These are phyloP conservation scores for Endoconidiophora polonica DNA, from an alignment of 2,329 filamentous ascomycete species.

Conservation along the genomic window DNA sequence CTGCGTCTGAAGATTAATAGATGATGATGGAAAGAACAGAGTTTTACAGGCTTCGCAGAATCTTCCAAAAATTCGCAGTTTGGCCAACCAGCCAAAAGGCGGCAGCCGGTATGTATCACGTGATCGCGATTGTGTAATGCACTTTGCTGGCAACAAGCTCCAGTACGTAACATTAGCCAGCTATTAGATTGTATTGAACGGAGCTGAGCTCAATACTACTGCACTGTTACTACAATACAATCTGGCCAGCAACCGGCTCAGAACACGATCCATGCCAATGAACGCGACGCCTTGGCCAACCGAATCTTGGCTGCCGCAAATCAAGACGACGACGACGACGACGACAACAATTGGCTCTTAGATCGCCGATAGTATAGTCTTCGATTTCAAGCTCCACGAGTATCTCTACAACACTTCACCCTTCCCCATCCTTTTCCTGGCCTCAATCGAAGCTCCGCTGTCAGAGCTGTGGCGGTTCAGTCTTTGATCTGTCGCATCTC, in stretches of 20 bases:
- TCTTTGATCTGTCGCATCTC: background rate
- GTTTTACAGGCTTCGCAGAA: too few relatives aligned
- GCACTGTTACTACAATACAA: too few relatives aligned
- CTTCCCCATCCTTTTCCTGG: background rate
- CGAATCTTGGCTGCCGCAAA: conserved; percentile 1
- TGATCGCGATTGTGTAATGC: too few relatives aligned
- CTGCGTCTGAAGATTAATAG: too few relatives aligned
- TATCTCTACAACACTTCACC: background rate
- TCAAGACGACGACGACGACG: conserved; percentile 2
- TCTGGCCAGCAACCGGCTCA: background rate
- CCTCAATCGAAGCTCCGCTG: background rate
- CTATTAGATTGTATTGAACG: too few relatives aligned
- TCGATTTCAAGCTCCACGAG: background rate
- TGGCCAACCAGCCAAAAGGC: too few relatives aligned
- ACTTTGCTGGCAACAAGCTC: too few relatives aligned
- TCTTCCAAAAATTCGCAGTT: too few relatives aligned
- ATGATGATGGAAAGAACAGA: too few relatives aligned
- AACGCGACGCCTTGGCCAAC: conserved; percentile 7
- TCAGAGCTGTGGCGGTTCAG: background rate
- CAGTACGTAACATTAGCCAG: too few relatives aligned
- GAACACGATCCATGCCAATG: conserved; percentile 2
- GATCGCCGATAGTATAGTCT: background rate
- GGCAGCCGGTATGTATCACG: too few relatives aligned
- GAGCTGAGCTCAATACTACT: too few relatives aligned
- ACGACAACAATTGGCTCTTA: background rate